Percentiles rank a stretch among this genome's conserved stretches.
phyloP scores from a whole-genome alignment of 306 rosid genomes.

The Fagus sylvatica region DNA sequence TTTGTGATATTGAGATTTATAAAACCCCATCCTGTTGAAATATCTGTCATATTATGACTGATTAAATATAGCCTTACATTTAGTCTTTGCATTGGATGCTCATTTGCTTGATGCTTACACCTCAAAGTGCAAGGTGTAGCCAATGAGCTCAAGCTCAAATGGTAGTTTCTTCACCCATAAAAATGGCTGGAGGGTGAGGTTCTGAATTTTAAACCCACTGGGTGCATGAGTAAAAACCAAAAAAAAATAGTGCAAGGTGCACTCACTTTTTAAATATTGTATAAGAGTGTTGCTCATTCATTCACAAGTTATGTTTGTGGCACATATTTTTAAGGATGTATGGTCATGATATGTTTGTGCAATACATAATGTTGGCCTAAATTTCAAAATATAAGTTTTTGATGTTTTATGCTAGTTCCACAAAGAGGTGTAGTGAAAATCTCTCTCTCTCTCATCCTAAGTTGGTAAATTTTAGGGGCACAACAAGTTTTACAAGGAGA shows the following conservation, averaged over 20 bases:
- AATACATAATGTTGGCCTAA: background rate
- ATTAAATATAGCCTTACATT: background rate
- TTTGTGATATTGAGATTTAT: background rate
- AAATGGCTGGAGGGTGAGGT: no score
- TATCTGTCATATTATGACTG: slow-evolving; percentile 1
- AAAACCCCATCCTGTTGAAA: background rate
- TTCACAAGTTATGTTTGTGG: background rate
- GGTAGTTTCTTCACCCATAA: no score
- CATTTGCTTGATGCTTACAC: background rate
- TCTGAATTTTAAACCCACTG: no score
- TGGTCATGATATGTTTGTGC: background rate
- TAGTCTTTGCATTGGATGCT: background rate
- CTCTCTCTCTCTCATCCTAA: background rate
- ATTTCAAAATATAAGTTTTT: background rate
- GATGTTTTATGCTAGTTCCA: background rate
- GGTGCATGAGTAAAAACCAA: no score
- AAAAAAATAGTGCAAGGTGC: background rate
- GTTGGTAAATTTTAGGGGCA: slow-evolving; percentile 59
- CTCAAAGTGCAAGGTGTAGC: background rate
- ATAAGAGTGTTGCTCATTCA: background rate
- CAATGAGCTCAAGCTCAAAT: no score
- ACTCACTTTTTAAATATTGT: background rate
- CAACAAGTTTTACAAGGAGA: slow-evolving; percentile 80
- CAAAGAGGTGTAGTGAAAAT: background rate
- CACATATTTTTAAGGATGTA: background rate